Conservation (phyloP, 192 early-diverging fungal species). For the Linnemannia zychae region DNA sequence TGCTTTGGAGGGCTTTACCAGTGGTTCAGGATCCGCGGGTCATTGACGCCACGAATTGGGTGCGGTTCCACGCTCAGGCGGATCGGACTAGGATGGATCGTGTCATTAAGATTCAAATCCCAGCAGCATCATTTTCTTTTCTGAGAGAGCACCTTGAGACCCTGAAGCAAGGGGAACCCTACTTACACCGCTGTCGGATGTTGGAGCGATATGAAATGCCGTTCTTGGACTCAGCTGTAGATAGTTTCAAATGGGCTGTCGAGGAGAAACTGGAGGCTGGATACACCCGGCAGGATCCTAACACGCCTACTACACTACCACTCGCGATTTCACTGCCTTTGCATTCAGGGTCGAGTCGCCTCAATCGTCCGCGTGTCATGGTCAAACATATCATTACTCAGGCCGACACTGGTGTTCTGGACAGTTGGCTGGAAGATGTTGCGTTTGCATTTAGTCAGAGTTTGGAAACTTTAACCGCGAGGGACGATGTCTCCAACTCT, state of each 20-base stretch:
- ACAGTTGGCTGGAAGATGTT: not conserved
- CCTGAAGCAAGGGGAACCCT: not conserved
- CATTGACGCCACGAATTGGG: not conserved
- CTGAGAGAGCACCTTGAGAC: not conserved
- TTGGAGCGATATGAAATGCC: not conserved
- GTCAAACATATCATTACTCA: conserved; percentile 12
- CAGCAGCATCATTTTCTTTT: not conserved
- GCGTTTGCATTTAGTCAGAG: conserved; percentile 13
- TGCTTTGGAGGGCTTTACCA: not conserved
- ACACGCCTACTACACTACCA: not conserved
- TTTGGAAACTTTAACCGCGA: not conserved
- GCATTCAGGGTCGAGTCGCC: not conserved
- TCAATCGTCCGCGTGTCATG: not conserved
- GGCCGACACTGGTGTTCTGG: not conserved
- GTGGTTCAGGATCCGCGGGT: not conserved
- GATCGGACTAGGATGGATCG: not conserved
- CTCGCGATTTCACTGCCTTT: not conserved
- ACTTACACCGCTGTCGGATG: not conserved
- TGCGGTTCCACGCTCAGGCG: not conserved
- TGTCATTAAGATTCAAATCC: not conserved
- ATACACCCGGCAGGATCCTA: not conserved
- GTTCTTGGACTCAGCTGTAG: not conserved
- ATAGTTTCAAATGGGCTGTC: conserved; percentile 18
- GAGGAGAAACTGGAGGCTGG: conserved; percentile 1
- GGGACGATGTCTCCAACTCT: not conserved